phyloP scores from a whole-genome alignment of 345 rosid genomes.

The Gossypium ekmanianum region DNA sequence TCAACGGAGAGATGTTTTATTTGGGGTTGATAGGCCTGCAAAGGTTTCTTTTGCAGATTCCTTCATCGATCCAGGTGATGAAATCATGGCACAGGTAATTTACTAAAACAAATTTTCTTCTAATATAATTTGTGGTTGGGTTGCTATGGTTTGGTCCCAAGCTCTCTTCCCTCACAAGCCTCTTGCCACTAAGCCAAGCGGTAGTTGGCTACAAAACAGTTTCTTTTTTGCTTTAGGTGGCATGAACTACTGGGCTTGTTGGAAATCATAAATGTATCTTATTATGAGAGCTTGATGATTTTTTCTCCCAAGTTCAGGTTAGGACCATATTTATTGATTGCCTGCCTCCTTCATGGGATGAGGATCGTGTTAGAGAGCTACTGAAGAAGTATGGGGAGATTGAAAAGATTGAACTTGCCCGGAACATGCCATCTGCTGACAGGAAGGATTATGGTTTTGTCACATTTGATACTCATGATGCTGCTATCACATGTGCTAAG shows the following conservation, averaged over 20 bases:
- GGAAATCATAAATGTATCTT: neutral
- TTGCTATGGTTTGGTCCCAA: neutral
- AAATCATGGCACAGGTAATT: slow-evolving; percentile 95
- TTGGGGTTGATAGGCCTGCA: slow-evolving; percentile 96
- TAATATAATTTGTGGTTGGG: neutral
- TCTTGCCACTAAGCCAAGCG: neutral
- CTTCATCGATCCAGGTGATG: slow-evolving; percentile 91
- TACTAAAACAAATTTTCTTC: slow-evolving; percentile 7
- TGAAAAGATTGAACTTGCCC: slow-evolving; percentile 94
- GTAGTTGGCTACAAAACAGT: neutral
- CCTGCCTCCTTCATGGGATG: slow-evolving; percentile 88
- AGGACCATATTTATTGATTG: slow-evolving; percentile 92
- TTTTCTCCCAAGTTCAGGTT: slow-evolving; percentile 49
- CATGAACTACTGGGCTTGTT: neutral
- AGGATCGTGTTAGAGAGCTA: slow-evolving; percentile 70
- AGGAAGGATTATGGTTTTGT: slow-evolving; percentile 98
- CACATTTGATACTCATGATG: slow-evolving; percentile 86
- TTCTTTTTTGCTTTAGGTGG: neutral
- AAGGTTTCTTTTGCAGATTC: slow-evolving; percentile 98
- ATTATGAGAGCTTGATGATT: neutral
- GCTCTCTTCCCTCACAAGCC: neutral
- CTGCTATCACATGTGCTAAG: slow-evolving; percentile 89
- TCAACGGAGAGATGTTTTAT: slow-evolving; percentile 79
- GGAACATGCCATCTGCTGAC: slow-evolving; percentile 97
- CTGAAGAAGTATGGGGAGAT: slow-evolving; percentile 71